Conservation (phyloP, 306 rosid species). For the Sphenostylis stenocarpa region DNA sequence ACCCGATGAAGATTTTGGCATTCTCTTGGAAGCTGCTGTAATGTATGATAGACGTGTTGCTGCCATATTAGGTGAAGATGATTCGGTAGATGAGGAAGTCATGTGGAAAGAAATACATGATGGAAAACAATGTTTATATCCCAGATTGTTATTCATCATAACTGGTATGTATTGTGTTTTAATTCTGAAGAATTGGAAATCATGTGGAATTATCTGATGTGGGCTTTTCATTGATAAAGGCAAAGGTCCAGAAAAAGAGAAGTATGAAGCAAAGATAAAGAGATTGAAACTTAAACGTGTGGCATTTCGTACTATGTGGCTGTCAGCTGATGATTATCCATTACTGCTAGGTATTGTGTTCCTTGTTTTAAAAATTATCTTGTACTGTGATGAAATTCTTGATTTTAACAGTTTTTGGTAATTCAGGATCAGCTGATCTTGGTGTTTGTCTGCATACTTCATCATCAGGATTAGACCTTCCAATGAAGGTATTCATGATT, state of each 20-base stretch:
- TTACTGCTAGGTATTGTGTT: slow-evolving; percentile 67
- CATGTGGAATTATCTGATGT: slow-evolving; percentile 18
- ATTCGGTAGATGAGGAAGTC: slow-evolving; percentile 71
- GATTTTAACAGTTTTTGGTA: slow-evolving; percentile 21
- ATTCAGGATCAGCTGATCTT: slow-evolving; percentile 88
- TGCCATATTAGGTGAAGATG: slow-evolving; percentile 81
- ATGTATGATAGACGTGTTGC: slow-evolving; percentile 99
- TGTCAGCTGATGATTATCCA: slow-evolving; percentile 96
- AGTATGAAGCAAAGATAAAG: slow-evolving; percentile 81
- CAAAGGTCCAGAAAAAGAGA: slow-evolving; percentile 90
- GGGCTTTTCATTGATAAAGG: slow-evolving; percentile 50
- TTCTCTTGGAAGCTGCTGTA: slow-evolving; percentile 96
- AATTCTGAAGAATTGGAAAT: background rate
- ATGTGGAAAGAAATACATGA: slow-evolving; percentile 70
- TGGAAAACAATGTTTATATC: slow-evolving; percentile 72
- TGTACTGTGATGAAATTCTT: slow-evolving; percentile 5
- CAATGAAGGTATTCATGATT: slow-evolving; percentile 78
- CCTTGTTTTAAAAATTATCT: background rate
- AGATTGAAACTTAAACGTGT: slow-evolving; percentile 81
- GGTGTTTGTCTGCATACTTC: slow-evolving; percentile 97
- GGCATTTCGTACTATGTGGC: slow-evolving; percentile 96
- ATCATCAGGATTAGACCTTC: slow-evolving; percentile 97
- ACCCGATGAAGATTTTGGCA: slow-evolving; percentile 88
- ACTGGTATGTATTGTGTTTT: slow-evolving; percentile 57
- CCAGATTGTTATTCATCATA: slow-evolving; percentile 83